Base-by-base conservation (phyloP, 768 basidiomycete species). In the Scleroderma bovista region DNA sequence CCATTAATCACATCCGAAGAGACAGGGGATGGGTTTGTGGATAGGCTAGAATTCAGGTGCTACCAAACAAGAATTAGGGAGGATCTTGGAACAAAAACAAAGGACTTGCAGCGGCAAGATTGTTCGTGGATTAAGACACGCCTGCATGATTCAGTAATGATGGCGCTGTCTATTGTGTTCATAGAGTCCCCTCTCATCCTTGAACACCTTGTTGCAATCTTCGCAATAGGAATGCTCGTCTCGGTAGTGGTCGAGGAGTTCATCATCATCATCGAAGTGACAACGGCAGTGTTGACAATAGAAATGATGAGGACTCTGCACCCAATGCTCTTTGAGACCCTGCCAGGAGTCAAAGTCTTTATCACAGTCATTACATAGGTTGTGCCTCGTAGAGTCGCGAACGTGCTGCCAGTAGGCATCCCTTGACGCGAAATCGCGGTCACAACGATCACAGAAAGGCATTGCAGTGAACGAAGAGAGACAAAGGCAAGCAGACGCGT, bases 1-100 rank as follows among this genome's bases (percentile, higher is more conserved):
- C 1, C 48, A 55, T 19, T 54, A 53, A 1, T 50, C 63, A 58
- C 86, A 88, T 32, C 72, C 70, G 50, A 72, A 68, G 1, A 69
- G 65, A 59, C 75, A 66, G 53, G 64, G 57, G 68, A 79, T 51
- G 3, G 72, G 63, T 8, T 63, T 62, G 60, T 86, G 85, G 10
- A 64, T 38, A n/a, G n/a, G 26, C 75, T 70, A 1, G 85, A 85
- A 13, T 72, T 73, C 47, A 78, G 60, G 60, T 87, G 85, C 65
- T 73, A 47, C 17, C 16, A n/a, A 38, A 13, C 22, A 11, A 10
- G 52, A 10, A 36, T 56, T 9, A 44, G 39, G 2, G 4, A 32
- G 0, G 16, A 12, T 34, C 16, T 32, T 12, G 4, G 20, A 37
- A 23, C 15, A n/a, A 16, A 20, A 2, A 2, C 11, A 3, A 2